phyloP scores from a whole-genome alignment of 2,329 filamentous ascomycete species.

The Monosporascus sp. region DNA sequence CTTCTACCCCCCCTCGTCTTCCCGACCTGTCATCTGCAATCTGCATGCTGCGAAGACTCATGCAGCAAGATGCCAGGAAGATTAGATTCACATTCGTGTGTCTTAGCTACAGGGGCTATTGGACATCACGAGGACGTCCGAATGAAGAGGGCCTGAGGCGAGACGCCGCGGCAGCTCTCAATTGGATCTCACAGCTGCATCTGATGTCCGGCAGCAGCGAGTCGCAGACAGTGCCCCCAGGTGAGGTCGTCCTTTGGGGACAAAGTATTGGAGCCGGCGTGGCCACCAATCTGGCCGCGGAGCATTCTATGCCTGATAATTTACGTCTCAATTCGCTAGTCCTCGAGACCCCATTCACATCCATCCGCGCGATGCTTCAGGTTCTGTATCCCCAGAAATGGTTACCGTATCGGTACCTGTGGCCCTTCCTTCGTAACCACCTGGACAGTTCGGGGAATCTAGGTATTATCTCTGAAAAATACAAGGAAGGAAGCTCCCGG shows the following conservation, averaged over 20 bases:
- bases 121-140: conserved; percentile 69
- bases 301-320: conserved; percentile 31
- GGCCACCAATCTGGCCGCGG: conserved; percentile 56
- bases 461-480: conserved; percentile 32
- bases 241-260: conserved; percentile 62
- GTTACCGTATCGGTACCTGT: conserved; percentile 72
- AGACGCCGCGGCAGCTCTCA: conserved; percentile 61
- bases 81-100: conserved; percentile 45
- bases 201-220: conserved; percentile 11
- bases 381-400: conserved; percentile 74
- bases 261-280: conserved; percentile 73
- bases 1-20: conserved; percentile 52
- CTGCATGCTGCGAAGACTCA: conserved; percentile 36
- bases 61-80: conserved; percentile 23
- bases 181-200: conserved; percentile 52
- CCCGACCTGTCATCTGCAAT: conserved; percentile 52
- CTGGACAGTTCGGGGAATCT: conserved; percentile 52
- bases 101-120: conserved; percentile 67
- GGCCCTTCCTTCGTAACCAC: conserved; percentile 66
- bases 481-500: conserved; percentile 14
- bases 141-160: conserved; percentile 65
- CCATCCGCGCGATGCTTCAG: conserved; percentile 64
- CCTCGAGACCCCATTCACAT: conserved; percentile 73
- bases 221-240: conserved; percentile 3
- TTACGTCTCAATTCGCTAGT: conserved; percentile 48